Conservation (phyloP, 306 rosid genomes). For the Malus domestica region DNA sequence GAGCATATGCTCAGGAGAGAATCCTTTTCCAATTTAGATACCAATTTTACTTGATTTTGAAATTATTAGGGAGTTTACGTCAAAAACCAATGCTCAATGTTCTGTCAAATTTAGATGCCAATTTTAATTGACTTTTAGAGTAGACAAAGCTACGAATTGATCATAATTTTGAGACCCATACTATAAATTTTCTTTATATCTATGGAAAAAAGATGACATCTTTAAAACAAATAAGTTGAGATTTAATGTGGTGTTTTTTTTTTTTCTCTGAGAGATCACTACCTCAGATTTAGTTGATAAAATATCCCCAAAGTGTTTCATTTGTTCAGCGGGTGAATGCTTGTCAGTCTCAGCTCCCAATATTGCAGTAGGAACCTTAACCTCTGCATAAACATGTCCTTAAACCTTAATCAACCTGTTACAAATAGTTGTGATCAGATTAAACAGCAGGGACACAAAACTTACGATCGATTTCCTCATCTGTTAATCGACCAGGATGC, state of each 20-base stretch:
- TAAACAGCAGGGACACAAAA: neutral
- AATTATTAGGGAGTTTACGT: too few species aligned
- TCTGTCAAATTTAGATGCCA: too few species aligned
- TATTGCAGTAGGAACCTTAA: conserved; percentile 38
- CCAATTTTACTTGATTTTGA: too few species aligned
- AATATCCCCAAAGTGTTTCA: conserved; percentile 31
- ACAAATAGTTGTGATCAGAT: neutral
- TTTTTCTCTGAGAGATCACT: neutral
- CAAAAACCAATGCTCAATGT: too few species aligned
- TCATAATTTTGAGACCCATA: too few species aligned
- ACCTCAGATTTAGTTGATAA: conserved; percentile 37
- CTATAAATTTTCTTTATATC: neutral
- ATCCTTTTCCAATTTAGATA: too few species aligned
- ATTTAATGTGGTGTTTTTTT: neutral
- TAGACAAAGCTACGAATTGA: too few species aligned
- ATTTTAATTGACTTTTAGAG: too few species aligned
- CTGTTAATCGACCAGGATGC: conserved; percentile 26
- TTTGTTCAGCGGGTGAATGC: conserved; percentile 23
- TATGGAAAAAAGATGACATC: neutral
- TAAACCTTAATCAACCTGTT: neutral
- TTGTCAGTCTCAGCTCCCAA: conserved; percentile 45
- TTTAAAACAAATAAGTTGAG: neutral
- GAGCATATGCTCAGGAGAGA: too few species aligned
- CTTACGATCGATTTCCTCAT: conserved; percentile 8
- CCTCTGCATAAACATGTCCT: conserved; percentile 21